Evolutionary conservation across 169 alveolate species (phyloP).

Genomic region (Plasmodium chabaudi): DNA sequence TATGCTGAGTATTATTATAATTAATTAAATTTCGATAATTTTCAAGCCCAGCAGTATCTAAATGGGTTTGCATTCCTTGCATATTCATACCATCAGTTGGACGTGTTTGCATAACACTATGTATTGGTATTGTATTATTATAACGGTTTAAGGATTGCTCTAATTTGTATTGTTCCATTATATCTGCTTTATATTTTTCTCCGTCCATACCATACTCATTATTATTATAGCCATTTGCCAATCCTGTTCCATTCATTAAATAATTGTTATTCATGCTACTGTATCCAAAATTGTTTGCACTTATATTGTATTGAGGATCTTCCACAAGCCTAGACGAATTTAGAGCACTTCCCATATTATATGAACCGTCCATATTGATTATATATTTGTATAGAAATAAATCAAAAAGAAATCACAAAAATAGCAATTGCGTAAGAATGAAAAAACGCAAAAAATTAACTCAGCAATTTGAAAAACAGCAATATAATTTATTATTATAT

Average conservation of each 20-base stretch:
- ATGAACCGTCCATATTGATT: constrained; percentile 51
- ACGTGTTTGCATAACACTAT: constrained; percentile 20
- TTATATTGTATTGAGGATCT: constrained; percentile 38
- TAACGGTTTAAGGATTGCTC: constrained; percentile 49
- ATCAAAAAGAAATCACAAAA: too few relatives aligned
- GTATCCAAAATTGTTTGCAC: constrained; percentile 27
- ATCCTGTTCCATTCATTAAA: constrained; percentile 66
- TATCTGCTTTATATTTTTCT: constrained; percentile 54
- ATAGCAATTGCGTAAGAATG: too few relatives aligned
- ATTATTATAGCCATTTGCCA: constrained; percentile 28
- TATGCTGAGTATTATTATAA: constrained; percentile 73
- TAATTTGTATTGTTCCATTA: constrained; percentile 49
- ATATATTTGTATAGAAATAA: too few relatives aligned
- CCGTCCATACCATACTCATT: constrained; percentile 28
- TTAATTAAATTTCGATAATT: constrained; percentile 62
- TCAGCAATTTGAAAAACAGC: too few relatives aligned
- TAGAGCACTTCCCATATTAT: constrained; percentile 36
- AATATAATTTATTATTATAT: too few relatives aligned
- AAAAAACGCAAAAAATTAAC: too few relatives aligned
- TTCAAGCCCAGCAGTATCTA: constrained; percentile 62
- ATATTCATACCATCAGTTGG: constrained; percentile 39
- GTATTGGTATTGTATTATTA: constrained; percentile 64
- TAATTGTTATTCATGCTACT: constrained; percentile 53
- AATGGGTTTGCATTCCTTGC: constrained; percentile 66
- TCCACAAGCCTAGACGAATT: constrained; percentile 61